Evolutionary conservation across 2,329 filamentous ascomycete genomes (phyloP).

Genomic region (Alternaria atra): DNA sequence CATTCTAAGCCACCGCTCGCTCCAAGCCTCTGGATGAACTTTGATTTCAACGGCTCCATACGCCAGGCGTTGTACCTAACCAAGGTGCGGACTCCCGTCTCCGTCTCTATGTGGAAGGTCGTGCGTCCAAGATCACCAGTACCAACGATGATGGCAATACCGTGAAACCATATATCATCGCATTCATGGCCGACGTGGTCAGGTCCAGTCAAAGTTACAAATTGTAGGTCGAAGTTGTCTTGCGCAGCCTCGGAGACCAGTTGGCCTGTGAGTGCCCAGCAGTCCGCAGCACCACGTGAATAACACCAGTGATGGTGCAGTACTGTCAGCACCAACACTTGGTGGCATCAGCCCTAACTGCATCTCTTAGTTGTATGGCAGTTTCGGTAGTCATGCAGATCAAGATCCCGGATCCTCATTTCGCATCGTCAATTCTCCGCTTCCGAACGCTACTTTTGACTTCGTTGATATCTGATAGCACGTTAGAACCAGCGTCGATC

Average conservation of each 20-base stretch:
- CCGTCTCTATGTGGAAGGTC: background rate
- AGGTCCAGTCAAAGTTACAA: background rate
- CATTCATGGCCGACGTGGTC: background rate
- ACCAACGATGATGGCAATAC: background rate
- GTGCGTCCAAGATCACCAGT: background rate
- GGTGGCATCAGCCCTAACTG: background rate
- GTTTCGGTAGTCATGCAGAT: background rate
- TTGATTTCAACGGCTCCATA: background rate
- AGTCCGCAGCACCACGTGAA: background rate
- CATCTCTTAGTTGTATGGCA: background rate
- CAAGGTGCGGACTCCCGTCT: background rate
- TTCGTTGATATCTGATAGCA: background rate
- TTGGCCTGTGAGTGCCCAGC: background rate
- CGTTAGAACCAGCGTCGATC: background rate
- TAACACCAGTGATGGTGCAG: background rate
- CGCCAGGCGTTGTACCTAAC: background rate
- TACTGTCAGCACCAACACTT: background rate
- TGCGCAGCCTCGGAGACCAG: background rate
- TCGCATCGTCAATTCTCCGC: background rate
- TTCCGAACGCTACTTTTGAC: no score
- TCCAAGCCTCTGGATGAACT: background rate
- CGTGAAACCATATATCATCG: background rate
- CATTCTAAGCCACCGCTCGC: background rate
- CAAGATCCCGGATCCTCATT: background rate
- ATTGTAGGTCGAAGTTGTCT: background rate